A percentile compares a stretch with the other conserved stretches of the same genome.
Evolutionary conservation across 2,329 filamentous ascomycete species (phyloP).

Genomic region (Fusarium hostae): DNA sequence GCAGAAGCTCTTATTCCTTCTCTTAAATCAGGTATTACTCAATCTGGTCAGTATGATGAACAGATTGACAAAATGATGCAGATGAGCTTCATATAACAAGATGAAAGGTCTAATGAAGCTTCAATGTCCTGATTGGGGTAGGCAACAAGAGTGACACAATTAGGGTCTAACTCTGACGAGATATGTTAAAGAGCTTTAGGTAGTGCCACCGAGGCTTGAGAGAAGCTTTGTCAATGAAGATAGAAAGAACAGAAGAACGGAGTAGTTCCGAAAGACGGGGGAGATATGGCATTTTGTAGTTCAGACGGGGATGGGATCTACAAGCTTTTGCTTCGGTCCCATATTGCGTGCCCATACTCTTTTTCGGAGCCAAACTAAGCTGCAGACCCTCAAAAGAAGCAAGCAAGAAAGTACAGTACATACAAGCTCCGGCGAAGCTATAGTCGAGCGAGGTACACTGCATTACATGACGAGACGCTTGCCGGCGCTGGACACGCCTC

Average conservation of each 20-base stretch:
- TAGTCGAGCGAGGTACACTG: slow-evolving; percentile 26
- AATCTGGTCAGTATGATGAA: slow-evolving; percentile 23
- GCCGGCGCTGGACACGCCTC: slow-evolving; percentile 19
- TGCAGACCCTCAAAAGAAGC: slow-evolving; percentile 30
- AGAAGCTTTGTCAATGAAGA: slow-evolving; percentile 29
- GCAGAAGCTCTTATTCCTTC: slow-evolving; percentile 23
- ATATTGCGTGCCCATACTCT: slow-evolving; percentile 27
- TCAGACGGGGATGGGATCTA: slow-evolving; percentile 38
- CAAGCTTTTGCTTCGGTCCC: slow-evolving; percentile 30
- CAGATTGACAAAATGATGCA: not conserved
- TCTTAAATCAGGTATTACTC: slow-evolving; percentile 8
- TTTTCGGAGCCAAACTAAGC: slow-evolving; percentile 27
- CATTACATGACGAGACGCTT: slow-evolving; percentile 35
- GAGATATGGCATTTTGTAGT: slow-evolving; percentile 44
- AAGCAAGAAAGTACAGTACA: slow-evolving; percentile 13
- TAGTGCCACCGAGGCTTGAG: slow-evolving; percentile 11
- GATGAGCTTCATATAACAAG: slow-evolving; percentile 5
- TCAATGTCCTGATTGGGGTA: slow-evolving; percentile 1
- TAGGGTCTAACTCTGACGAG: slow-evolving; percentile 2
- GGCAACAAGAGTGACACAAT: slow-evolving; percentile 12
- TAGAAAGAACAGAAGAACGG: slow-evolving; percentile 29
- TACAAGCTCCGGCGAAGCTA: slow-evolving; percentile 28
- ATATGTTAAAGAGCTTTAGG: slow-evolving; percentile 8
- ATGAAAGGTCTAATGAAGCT: slow-evolving; percentile 4
- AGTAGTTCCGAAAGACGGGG: slow-evolving; percentile 31